These are phyloP conservation scores for Microbotryum lychnidis-dioicae DNA, from an alignment of 1,284 basidiomycete species.

Conservation along the genomic window DNA sequence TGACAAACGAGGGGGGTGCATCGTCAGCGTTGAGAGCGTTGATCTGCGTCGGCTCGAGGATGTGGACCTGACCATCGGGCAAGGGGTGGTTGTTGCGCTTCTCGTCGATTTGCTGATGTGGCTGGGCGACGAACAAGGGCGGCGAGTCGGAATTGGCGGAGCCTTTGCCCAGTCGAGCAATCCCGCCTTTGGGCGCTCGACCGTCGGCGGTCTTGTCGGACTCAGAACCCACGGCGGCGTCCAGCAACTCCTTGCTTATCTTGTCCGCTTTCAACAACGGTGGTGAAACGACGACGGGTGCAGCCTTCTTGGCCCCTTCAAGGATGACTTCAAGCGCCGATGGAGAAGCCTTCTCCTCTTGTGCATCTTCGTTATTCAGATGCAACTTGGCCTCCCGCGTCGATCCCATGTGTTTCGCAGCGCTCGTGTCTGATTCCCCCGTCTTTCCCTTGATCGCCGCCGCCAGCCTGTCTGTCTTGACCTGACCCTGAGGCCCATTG, in stretches of 20 bases:
- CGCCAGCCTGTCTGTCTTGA: background rate
- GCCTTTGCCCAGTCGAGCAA: too few relatives aligned
- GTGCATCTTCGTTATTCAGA: background rate
- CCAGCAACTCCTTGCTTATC: too few relatives aligned
- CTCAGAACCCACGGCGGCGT: too few relatives aligned
- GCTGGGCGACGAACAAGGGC: too few relatives aligned
- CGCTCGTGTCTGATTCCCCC: background rate
- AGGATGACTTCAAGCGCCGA: background rate
- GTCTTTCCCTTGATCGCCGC: background rate
- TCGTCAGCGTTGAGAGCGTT: constrained; percentile 12
- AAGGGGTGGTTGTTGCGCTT: constrained; percentile 2
- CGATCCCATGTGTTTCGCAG: constrained; percentile 4
- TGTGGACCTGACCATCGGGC: constrained; percentile 27
- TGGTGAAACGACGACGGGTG: background rate
- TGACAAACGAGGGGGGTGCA: constrained; percentile 64
- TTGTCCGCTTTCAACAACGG: background rate
- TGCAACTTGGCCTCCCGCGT: constrained; percentile 9
- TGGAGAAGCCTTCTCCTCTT: background rate
- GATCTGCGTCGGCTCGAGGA: constrained; percentile 13
- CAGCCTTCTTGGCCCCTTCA: constrained; percentile 1
- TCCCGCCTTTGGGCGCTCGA: too few relatives aligned
- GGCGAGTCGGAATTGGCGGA: too few relatives aligned
- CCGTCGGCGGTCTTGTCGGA: too few relatives aligned
- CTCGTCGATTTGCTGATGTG: too few relatives aligned
- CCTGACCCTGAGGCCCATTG: background rate